Evolutionary conservation across 805 yeast genomes (phyloP).

Genomic region (Monosporozyma yasuniensis): DNA sequence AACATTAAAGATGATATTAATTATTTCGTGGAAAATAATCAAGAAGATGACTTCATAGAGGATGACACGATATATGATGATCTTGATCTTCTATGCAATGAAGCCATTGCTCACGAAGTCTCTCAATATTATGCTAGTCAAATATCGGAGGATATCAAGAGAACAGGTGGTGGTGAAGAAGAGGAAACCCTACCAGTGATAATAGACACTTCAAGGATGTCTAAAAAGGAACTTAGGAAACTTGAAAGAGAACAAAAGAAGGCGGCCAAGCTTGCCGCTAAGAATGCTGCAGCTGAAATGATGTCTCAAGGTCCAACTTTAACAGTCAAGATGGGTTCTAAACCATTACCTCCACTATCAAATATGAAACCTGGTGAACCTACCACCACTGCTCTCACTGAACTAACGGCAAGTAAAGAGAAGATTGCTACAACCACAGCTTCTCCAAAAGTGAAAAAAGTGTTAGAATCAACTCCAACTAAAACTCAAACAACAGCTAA

Average conservation of each 20-base stretch:
- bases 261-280: constrained; percentile 28
- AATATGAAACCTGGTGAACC: background rate
- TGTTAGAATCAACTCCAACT: constrained; percentile 5
- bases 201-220: constrained; percentile 18
- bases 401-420: background rate
- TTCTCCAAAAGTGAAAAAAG: constrained; percentile 12
- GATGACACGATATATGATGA: constrained; percentile 91
- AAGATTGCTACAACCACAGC: constrained; percentile 5
- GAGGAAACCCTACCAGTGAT: constrained; percentile 1
- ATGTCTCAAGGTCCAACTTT: constrained; percentile 10
- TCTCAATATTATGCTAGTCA: constrained; percentile 33
- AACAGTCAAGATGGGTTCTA: constrained; percentile 6
- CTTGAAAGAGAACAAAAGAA: constrained; percentile 31
- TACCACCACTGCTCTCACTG: background rate
- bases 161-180: constrained; percentile 8
- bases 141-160: constrained; percentile 19
- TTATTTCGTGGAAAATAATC: constrained; percentile 86
- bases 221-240: constrained; percentile 29
- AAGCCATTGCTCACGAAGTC: constrained; percentile 43
- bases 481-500: constrained; percentile 13
- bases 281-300: constrained; percentile 12
- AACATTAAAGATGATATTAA: constrained; percentile 79
- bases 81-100: constrained; percentile 55
- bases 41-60: constrained; percentile 83
- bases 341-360: constrained; percentile 2